Percentiles rank a stretch among this genome's conserved stretches.
phyloP scores from a whole-genome alignment of 176 grass and related monocot genomes.

The Paspalum vaginatum region DNA sequence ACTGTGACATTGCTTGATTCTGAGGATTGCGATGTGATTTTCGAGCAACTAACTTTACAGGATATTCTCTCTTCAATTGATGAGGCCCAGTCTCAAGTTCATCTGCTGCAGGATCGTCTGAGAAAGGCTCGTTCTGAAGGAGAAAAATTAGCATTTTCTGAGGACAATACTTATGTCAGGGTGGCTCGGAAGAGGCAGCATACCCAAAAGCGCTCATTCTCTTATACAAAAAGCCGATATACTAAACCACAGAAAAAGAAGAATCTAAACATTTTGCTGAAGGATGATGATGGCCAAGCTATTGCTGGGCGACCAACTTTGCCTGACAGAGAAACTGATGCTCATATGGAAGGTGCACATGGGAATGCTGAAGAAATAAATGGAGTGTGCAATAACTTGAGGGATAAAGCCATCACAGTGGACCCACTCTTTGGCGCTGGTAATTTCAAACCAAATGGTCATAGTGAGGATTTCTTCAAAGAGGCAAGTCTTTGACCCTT shows the following conservation, averaged over 20 bases:
- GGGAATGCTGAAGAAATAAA: constrained; percentile 2
- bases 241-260: constrained; percentile 50
- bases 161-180: constrained; percentile 14
- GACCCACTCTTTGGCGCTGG: constrained; percentile 43
- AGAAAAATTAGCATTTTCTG: constrained; percentile 41
- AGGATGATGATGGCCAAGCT: constrained; percentile 41
- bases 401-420: constrained; percentile 19
- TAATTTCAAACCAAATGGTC: constrained; percentile 45
- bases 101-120: constrained; percentile 60
- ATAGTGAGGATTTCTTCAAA: constrained; percentile 42
- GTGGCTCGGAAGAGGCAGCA: constrained; percentile 43
- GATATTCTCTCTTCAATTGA: constrained; percentile 66
- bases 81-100: constrained; percentile 56
- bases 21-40: constrained; percentile 45
- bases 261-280: constrained; percentile 50
- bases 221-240: constrained; percentile 34
- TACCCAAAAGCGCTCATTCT: constrained; percentile 44
- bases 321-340: constrained; percentile 10
- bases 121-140: constrained; percentile 52
- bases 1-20: constrained; percentile 53
- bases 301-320: constrained; percentile 18
- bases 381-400: constrained; percentile 29
- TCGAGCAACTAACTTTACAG: constrained; percentile 49
- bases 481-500: constrained; percentile 43
- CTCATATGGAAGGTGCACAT: constrained; percentile 18